Evolutionary conservation across 305 asterid genomes (phyloP).

Genomic region (Nicotiana rustica): DNA sequence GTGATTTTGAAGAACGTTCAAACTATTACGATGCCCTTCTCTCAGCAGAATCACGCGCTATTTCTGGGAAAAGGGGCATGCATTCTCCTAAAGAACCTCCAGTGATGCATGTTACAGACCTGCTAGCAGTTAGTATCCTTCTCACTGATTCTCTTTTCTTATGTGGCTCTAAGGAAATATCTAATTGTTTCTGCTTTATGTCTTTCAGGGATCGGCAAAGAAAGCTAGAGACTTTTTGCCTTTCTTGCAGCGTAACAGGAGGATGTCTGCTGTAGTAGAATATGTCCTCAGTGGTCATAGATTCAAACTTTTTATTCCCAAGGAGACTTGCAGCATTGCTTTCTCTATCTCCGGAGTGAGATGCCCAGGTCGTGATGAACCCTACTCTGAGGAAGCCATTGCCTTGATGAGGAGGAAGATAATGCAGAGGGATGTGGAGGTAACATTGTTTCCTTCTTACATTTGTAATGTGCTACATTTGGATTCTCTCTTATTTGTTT

Average conservation of each 20-base stretch:
- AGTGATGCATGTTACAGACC: slow-evolving; percentile 81
- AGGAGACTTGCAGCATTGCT: slow-evolving; percentile 95
- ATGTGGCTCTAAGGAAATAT: background rate
- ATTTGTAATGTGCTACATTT: background rate
- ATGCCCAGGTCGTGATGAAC: slow-evolving; percentile 97
- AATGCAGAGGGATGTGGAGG: slow-evolving; percentile 99
- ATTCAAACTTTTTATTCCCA: slow-evolving; percentile 80
- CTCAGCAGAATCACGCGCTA: slow-evolving; percentile 90
- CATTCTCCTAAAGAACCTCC: slow-evolving; percentile 96
- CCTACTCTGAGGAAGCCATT: slow-evolving; percentile 92
- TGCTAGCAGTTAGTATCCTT: slow-evolving; percentile 72
- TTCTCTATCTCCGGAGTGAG: slow-evolving; percentile 95
- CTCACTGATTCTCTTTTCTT: slow-evolving; percentile 18
- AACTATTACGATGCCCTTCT: slow-evolving; percentile 87
- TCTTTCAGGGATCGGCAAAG: slow-evolving; percentile 72
- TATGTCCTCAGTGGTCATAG: slow-evolving; percentile 99
- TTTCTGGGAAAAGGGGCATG: slow-evolving; percentile 84
- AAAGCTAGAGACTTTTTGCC: slow-evolving; percentile 94
- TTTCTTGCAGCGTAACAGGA: slow-evolving; percentile 81
- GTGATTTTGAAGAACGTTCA: slow-evolving; percentile 98
- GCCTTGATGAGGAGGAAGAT: slow-evolving; percentile 97
- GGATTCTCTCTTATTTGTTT: slow-evolving; percentile 33
- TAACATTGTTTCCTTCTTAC: slow-evolving; percentile 39
- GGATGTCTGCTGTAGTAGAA: slow-evolving; percentile 94
- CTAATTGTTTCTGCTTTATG: slow-evolving; percentile 31